phyloP scores from a whole-genome alignment of 2,329 filamentous ascomycete genomes.

The Talaromyces albobiverticillius region DNA sequence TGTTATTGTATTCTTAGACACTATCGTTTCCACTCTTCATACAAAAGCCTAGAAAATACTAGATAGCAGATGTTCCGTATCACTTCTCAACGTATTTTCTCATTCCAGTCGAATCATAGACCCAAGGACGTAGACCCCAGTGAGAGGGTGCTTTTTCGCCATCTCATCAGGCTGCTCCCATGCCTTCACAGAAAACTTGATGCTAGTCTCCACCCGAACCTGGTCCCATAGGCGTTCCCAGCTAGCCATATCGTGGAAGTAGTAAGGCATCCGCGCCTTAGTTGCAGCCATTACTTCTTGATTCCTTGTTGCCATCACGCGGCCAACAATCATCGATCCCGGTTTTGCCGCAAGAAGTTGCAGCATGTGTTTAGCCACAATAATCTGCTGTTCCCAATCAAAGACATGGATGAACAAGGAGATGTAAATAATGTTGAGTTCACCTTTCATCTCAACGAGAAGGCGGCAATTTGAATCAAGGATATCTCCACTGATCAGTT shows the following conservation, averaged over 20 bases:
- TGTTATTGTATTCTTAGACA: too few relatives aligned
- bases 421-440: slow-evolving; percentile 39
- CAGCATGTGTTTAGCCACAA: slow-evolving; percentile 30
- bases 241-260: not conserved
- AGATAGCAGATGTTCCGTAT: too few relatives aligned
- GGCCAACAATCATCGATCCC: slow-evolving; percentile 22
- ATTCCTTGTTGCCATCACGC: slow-evolving; percentile 17
- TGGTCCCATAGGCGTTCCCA: not conserved
- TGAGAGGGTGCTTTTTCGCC: too few relatives aligned
- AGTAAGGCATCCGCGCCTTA: not conserved
- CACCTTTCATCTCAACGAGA: slow-evolving; percentile 21
- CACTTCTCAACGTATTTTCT: too few relatives aligned
- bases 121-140: too few relatives aligned
- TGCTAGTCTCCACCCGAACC: not conserved
- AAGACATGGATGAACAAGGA: slow-evolving; percentile 44
- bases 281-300: not conserved
- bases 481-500: slow-evolving; percentile 51
- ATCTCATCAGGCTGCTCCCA: too few relatives aligned
- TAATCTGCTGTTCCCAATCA: slow-evolving; percentile 29
- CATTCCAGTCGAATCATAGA: too few relatives aligned
- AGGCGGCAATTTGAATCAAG: slow-evolving; percentile 26
- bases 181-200: not conserved
- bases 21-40: too few relatives aligned
- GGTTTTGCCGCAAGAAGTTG: slow-evolving; percentile 25
- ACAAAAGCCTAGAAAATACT: too few relatives aligned